phyloP scores from a whole-genome alignment of 1,284 basidiomycete genomes.

The Cerrena zonata region DNA sequence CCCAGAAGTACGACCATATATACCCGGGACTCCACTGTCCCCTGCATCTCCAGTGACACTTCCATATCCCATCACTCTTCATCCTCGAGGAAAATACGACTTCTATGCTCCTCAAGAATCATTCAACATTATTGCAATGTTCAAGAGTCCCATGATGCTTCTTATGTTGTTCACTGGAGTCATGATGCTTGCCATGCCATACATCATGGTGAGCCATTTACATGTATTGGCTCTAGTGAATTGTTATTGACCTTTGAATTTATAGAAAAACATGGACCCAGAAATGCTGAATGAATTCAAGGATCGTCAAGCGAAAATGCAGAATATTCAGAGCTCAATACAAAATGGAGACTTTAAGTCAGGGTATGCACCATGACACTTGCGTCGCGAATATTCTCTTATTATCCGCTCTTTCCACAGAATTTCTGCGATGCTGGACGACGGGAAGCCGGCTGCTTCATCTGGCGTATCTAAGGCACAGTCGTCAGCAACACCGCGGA shows the following conservation, averaged over 20 bases:
- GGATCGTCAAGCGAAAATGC: constrained; percentile 59
- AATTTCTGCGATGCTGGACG: constrained; percentile 25
- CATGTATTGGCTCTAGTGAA: constrained; percentile 3
- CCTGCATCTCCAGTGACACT: constrained; percentile 54
- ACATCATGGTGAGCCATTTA: constrained; percentile 57
- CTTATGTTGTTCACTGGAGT: constrained; percentile 69
- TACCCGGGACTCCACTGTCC: constrained; percentile 63
- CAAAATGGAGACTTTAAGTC: constrained; percentile 51
- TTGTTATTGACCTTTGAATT: neutral
- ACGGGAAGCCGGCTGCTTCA: constrained; percentile 16
- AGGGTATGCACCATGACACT: constrained; percentile 17
- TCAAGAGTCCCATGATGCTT: constrained; percentile 84
- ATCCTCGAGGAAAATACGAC: constrained; percentile 46
- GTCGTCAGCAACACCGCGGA: constrained; percentile 15
- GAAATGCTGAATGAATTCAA: constrained; percentile 69
- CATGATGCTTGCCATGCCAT: constrained; percentile 76
- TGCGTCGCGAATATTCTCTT: neutral
- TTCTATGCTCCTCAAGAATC: constrained; percentile 68
- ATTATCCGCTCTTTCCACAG: constrained; percentile 10
- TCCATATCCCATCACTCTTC: constrained; percentile 59
- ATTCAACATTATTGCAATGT: constrained; percentile 74
- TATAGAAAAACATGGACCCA: constrained; percentile 74
- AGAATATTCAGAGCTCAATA: constrained; percentile 52
- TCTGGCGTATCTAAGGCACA: constrained; percentile 15
- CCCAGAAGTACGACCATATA: constrained; percentile 58